Evolutionary conservation across 495 filamentous ascomycete genomes (phyloP), one percentile per base, ranked within the genome.

Genomic region (Aspergillus kassunensis): DNA sequence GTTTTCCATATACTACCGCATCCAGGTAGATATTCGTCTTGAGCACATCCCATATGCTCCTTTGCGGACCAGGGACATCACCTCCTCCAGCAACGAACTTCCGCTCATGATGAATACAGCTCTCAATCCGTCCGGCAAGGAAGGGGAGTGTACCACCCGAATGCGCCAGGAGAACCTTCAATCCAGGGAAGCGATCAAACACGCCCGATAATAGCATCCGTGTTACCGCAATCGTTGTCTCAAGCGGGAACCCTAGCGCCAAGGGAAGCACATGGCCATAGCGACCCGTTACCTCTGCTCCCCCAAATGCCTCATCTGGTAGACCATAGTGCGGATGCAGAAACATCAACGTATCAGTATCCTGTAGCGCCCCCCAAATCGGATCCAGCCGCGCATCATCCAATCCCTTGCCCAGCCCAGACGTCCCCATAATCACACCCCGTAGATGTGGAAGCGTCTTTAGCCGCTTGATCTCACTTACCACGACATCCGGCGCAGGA

Each of bases 271-370:
- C 90, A 66, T 96, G 91, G 0, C 92, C 91, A 68, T 93, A 96
- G 23, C 85, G 73, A 8, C 77, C 78, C 12, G 59, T 70, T 0
- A 55, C 62, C 31, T 71, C 71, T 0, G 71, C 19, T 2, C 75
- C 76, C 0, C 92, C 92, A 68, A 85, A 96, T 9, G 95, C 90
- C 15, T 79, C 77, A 44, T 77, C 75, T 0, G 89, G 91, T 0
- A 97, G 76, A 3, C 92, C 92, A 63, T 97, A 96, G 68, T 97
- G 92, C 29, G 92, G 92, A 66, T 97, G 92, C 13, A 97, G 69
- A 69, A 97, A 97, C 20, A 95, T 68, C 13, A 89, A 68, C 19
- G 84, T 71, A 31, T 74, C 61, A 0, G 79, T 78, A 30, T 81
- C 76, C 39, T 89, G 75, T 2, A 97, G 67, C 0, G 86, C 83